Evolutionary conservation across 352 stramenopile species (phyloP), one percentile per base, ranked within the genome.

Genomic region (Halophytophthora batemanensis): DNA sequence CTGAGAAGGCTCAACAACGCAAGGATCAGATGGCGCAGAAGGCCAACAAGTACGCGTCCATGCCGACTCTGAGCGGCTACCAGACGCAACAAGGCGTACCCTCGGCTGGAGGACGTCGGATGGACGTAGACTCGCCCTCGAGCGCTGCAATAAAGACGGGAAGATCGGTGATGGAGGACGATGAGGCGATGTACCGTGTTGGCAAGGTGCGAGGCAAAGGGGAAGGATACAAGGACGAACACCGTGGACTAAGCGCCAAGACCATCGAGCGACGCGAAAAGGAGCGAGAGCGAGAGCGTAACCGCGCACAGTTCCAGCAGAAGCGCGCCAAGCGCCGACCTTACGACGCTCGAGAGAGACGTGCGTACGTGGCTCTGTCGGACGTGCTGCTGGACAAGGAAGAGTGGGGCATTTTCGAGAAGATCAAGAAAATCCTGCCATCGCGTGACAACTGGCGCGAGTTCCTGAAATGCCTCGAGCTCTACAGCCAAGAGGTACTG

Each of bases 381-480:
- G 80, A 91, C 34, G 80, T 90, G 6, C 56, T 94, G 29, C 73
- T 94, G 11, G 83, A 92, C 56, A 90, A 90, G 59, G 82, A 90
- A 41, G 83, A 94, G 48, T 94, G 83, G 83, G 71, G 69, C 31
- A 97, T 98, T 51, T 98, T 99, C 42, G 88, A 98, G 55, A 90
- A 91, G 36, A 96, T 98, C 53, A 98, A 98, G 67, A 82, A 86
- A 46, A 91, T 97, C 50, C 64, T 98, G 25, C 80, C 86, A 23
- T 93, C 90, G 31, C 83, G 94, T 15, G 88, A 99, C 43, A 94
- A 87, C 41, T 98, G 97, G 83, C 82, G 84, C 18, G 96, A 99
- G 72, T 99, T 99, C 61, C 72, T 99, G 13, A 99, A 99, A 70
- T 98, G 92, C 46, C 70, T 99, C 12, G 96, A 99, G 64, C 70